These are phyloP conservation scores for Gracilaria domingensis DNA, from an alignment of 23 red algal genomes.

Conservation along the genomic window DNA sequence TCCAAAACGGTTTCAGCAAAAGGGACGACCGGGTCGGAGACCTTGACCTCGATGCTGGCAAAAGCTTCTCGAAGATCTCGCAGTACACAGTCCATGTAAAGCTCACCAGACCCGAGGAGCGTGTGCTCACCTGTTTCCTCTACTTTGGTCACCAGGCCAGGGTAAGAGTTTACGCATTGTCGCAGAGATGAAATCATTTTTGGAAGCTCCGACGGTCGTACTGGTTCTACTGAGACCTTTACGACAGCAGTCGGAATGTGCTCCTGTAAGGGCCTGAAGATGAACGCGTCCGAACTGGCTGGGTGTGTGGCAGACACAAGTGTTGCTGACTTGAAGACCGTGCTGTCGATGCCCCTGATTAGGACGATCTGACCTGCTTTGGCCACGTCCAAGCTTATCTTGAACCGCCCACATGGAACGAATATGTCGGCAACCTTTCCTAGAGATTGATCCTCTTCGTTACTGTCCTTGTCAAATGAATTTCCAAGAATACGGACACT, in stretches of 20 bases:
- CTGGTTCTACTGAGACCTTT: slow-evolving; percentile 89
- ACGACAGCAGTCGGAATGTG: slow-evolving; percentile 56
- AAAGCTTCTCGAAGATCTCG: slow-evolving; percentile 77
- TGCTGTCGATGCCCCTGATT: slow-evolving; percentile 74
- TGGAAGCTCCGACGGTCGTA: slow-evolving; percentile 83
- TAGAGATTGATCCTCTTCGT: slow-evolving; percentile 82
- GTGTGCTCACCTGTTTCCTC: slow-evolving; percentile 94
- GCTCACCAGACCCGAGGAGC: slow-evolving; percentile 89
- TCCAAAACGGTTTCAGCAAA: slow-evolving; percentile 79
- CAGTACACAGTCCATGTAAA: slow-evolving; percentile 87
- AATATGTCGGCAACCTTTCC: slow-evolving; percentile 61
- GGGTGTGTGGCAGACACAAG: slow-evolving; percentile 57
- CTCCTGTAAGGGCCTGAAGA: slow-evolving; percentile 53
- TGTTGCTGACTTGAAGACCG: slow-evolving; percentile 79
- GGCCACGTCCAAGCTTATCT: slow-evolving; percentile 60
- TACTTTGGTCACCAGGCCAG: slow-evolving; percentile 81
- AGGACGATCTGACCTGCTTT: slow-evolving; percentile 77
- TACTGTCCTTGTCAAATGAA: slow-evolving; percentile 69
- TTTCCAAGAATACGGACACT: slow-evolving; percentile 83
- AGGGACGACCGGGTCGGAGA: slow-evolving; percentile 91
- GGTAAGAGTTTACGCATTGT: slow-evolving; percentile 76
- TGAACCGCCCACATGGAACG: slow-evolving; percentile 77
- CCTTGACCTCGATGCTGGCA: slow-evolving; percentile 78
- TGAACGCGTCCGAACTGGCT: slow-evolving; percentile 35
- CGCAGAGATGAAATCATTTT: slow-evolving; percentile 84